Conservation (phyloP, 805 yeast genomes). For the Schwanniomyces vanrijiae region DNA sequence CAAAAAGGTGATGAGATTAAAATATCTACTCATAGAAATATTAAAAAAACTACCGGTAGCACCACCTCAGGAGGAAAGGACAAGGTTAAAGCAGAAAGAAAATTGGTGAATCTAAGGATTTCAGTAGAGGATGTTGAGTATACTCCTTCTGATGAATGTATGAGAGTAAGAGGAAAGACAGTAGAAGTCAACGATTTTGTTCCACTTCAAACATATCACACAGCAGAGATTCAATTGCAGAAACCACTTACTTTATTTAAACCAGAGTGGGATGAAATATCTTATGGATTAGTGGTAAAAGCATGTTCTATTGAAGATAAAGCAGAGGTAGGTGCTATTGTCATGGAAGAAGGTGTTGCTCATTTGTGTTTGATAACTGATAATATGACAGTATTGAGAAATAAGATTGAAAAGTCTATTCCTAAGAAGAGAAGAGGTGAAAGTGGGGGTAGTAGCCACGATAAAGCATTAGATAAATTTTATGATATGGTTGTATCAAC, state of each 20-base stretch:
- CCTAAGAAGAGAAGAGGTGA: slow-evolving; percentile 89
- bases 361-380: slow-evolving; percentile 89
- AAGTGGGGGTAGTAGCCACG: slow-evolving; percentile 61
- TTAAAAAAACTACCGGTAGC: slow-evolving; percentile 38
- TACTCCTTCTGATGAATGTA: slow-evolving; percentile 70
- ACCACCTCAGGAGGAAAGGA: slow-evolving; percentile 23
- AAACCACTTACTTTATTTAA: slow-evolving; percentile 70
- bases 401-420: slow-evolving; percentile 77
- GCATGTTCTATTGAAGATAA: slow-evolving; percentile 73
- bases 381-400: slow-evolving; percentile 78
- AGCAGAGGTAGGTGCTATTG: slow-evolving; percentile 93
- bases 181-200: slow-evolving; percentile 69
- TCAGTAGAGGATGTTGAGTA: slow-evolving; percentile 72
- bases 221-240: slow-evolving; percentile 75
- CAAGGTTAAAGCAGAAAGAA: slow-evolving; percentile 58
- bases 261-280: slow-evolving; percentile 76
- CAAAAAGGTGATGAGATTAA: slow-evolving; percentile 74
- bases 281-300: slow-evolving; percentile 61
- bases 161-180: slow-evolving; percentile 81
- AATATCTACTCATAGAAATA: slow-evolving; percentile 66
- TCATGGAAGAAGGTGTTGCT: slow-evolving; percentile 91
- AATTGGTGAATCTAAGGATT: slow-evolving; percentile 47
- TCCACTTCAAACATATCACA: slow-evolving; percentile 83
- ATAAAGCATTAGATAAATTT: slow-evolving; percentile 73
- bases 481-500: slow-evolving; percentile 63